Conservation (phyloP, 176 grass and related monocot genomes). For the Lolium multiflorum region DNA sequence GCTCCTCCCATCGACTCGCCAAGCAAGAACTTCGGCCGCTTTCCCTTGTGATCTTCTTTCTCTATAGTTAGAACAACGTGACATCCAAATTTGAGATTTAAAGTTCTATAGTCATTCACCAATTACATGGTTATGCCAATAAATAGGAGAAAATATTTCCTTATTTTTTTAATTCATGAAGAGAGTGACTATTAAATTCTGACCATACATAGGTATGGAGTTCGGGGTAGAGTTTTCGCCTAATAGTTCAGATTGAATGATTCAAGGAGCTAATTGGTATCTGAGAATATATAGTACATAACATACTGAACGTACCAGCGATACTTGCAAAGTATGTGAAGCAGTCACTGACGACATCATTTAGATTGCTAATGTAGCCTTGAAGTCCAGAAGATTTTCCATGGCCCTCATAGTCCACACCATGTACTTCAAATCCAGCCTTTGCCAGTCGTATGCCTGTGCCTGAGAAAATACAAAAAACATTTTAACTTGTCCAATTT, state of each 20-base stretch:
- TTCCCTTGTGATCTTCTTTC: conserved; percentile 46
- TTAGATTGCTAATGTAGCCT: conserved; percentile 65
- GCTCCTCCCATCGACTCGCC: conserved; percentile 90
- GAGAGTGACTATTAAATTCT: background rate
- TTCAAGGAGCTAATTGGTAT: background rate
- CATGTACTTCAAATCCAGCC: conserved; percentile 71
- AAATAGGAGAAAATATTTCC: background rate
- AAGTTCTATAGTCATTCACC: background rate
- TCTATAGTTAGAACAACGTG: conserved; percentile 37
- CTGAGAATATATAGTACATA: background rate
- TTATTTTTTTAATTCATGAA: background rate
- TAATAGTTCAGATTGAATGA: background rate
- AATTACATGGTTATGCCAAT: background rate
- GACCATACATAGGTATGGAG: background rate
- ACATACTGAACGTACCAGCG: conserved; percentile 47
- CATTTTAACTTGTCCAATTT: background rate
- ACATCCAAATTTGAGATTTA: background rate
- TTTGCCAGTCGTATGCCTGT: conserved; percentile 57
- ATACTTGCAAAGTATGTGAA: conserved; percentile 56
- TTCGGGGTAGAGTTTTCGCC: background rate
- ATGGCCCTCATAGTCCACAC: conserved; percentile 81
- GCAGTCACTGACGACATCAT: conserved; percentile 57
- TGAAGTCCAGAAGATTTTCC: conserved; percentile 76
- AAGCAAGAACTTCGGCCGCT: conserved; percentile 50
- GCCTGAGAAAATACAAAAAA: conserved; percentile 38